Evolutionary conservation across 192 early-diverging fungal species (phyloP).

Genomic region (Backusella parvicylindrica): DNA sequence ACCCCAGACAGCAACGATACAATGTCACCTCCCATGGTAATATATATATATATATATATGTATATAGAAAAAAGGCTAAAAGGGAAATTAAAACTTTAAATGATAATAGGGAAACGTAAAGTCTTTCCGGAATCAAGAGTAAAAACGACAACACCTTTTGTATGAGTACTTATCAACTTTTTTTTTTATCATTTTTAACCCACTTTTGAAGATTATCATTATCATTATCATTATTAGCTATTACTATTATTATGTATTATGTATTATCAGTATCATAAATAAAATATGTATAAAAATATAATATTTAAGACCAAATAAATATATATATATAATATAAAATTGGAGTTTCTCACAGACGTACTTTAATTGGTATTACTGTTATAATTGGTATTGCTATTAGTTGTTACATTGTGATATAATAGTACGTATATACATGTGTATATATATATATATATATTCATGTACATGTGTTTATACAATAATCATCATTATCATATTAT

Average conservation of each 20-base stretch:
- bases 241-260: neutral
- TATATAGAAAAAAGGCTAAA: neutral
- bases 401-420: neutral
- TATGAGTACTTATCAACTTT: neutral
- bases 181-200: neutral
- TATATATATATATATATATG: neutral
- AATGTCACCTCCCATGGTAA: neutral
- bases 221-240: neutral
- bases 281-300: neutral
- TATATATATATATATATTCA: neutral
- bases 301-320: neutral
- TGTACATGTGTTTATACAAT: neutral
- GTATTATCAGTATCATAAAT: neutral
- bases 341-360: neutral
- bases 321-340: too few species aligned
- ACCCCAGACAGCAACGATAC: conserved; percentile 56
- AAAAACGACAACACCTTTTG: neutral
- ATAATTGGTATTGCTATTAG: neutral
- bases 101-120: neutral
- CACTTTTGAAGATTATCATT: neutral
- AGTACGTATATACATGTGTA: neutral
- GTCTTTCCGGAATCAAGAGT: neutral
- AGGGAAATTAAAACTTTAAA: neutral
- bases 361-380: neutral
- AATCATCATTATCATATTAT: too few species aligned